phyloP scores from a whole-genome alignment of 495 filamentous ascomycete genomes.

The Trichocladium uniseriatum region DNA sequence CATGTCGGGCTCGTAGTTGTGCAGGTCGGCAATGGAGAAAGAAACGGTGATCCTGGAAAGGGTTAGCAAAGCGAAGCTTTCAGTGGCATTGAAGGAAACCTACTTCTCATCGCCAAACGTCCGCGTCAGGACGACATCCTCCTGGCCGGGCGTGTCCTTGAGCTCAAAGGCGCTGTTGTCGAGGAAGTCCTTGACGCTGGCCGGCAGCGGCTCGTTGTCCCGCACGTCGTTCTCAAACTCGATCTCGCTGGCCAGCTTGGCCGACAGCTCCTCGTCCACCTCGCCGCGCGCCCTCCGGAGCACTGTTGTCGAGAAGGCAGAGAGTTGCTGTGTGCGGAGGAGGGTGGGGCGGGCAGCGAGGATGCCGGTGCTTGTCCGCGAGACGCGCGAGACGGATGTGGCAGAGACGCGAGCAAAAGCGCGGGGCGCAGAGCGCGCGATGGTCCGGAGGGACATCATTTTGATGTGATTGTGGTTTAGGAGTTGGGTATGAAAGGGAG shows the following conservation, averaged over 20 bases:
- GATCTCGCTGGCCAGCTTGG: constrained; percentile 72
- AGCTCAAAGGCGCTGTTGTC: constrained; percentile 64
- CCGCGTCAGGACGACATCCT: constrained; percentile 77
- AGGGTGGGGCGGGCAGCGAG: constrained; percentile 22
- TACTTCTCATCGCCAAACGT: constrained; percentile 84
- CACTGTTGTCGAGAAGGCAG: constrained; percentile 66
- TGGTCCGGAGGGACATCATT: constrained; percentile 68
- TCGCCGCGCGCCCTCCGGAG: constrained; percentile 41
- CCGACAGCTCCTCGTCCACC: constrained; percentile 62
- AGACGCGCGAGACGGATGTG: constrained; percentile 43
- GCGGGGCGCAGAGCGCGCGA: constrained; percentile 64
- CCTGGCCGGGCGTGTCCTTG: constrained; percentile 67
- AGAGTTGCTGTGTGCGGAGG: constrained; percentile 46
- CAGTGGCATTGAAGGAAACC: constrained; percentile 18
- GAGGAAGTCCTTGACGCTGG: constrained; percentile 61
- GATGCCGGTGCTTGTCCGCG: constrained; percentile 23
- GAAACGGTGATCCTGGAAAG: constrained; percentile 69
- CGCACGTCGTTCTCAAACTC: constrained; percentile 52
- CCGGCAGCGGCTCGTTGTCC: constrained; percentile 48
- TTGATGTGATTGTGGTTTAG: constrained; percentile 24
- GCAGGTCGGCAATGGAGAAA: constrained; percentile 89
- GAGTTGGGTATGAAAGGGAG: background rate
- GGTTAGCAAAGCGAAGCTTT: constrained; percentile 7
- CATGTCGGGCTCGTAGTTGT: constrained; percentile 50
- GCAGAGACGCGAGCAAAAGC: constrained; percentile 52